These are phyloP conservation scores for Leccinum subgranulosum DNA, from an alignment of 768 basidiomycete species.

Conservation along the genomic window DNA sequence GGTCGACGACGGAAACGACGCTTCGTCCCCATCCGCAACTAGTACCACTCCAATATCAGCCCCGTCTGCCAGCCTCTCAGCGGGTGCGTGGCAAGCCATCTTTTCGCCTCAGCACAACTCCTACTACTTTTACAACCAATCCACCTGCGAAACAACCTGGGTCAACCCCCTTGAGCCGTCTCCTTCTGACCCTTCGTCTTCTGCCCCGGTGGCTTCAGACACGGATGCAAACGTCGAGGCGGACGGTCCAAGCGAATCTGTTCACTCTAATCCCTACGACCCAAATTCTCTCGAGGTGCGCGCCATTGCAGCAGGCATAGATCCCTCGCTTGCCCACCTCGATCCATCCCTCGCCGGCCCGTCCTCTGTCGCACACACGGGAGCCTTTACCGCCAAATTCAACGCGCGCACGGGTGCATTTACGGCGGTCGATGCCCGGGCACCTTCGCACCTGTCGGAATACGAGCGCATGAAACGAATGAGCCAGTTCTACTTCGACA, in stretches of 20 bases:
- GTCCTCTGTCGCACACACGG: conserved; percentile 34
- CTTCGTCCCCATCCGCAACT: conserved; percentile 1
- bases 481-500: conserved; percentile 88
- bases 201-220: conserved; percentile 15
- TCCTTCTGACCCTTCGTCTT: conserved; percentile 23
- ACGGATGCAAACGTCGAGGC: conserved; percentile 23
- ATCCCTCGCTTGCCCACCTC: conserved; percentile 75
- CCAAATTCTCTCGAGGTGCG: conserved; percentile 60
- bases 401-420: conserved; percentile 82
- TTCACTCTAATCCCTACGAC: conserved; percentile 22
- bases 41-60: conserved; percentile 5
- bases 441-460: conserved; percentile 75
- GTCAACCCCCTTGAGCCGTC: conserved; percentile 61
- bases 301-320: conserved; percentile 76
- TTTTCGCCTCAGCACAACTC: conserved; percentile 74
- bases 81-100: conserved; percentile 72
- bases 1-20: conserved; percentile 4
- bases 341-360: conserved; percentile 62
- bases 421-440: conserved; percentile 59
- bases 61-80: conserved; percentile 20
- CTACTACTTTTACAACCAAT: conserved; percentile 82
- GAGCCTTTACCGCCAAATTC: conserved; percentile 64
- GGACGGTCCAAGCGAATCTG: conserved; percentile 14
- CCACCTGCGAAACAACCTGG: conserved; percentile 83
- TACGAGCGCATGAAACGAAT: conserved; percentile 75